These are phyloP conservation scores for Debaryomyces robertsiae DNA, from an alignment of 1,139 yeast genomes.

Conservation along the genomic window DNA sequence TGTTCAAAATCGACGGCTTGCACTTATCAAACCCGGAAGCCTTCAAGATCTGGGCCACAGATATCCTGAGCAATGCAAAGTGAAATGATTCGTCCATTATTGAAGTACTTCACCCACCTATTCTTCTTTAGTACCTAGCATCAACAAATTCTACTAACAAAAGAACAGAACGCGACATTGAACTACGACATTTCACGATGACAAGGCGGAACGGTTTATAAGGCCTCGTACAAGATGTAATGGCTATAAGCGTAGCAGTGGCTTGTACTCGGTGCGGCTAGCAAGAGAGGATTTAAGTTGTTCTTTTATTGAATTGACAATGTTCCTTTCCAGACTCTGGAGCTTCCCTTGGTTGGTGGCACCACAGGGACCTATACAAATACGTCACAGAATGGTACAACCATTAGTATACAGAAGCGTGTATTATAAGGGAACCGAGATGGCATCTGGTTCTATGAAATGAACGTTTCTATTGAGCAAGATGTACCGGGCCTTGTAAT, in stretches of 20 bases:
- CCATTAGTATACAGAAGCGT: slow-evolving; percentile 1
- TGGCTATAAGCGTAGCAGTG: no score
- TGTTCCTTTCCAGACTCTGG: no score
- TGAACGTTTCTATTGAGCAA: slow-evolving; percentile 5
- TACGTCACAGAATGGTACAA: no score
- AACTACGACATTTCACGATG: slow-evolving; percentile 1
- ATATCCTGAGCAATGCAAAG: slow-evolving; percentile 60
- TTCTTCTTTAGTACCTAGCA: no score
- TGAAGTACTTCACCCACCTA: neutral
- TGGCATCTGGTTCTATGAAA: slow-evolving; percentile 4
- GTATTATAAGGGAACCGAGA: slow-evolving; percentile 4
- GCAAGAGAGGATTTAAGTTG: no score
- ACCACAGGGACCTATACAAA: no score
- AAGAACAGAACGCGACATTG: slow-evolving; percentile 6
- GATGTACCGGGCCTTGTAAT: neutral
- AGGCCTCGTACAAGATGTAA: no score
- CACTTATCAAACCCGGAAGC: slow-evolving; percentile 75
- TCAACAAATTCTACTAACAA: no score
- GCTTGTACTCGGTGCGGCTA: no score
- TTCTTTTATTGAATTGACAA: no score
- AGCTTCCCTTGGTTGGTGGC: no score
- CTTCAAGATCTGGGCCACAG: slow-evolving; percentile 67
- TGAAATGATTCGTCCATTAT: slow-evolving; percentile 47
- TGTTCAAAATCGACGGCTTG: slow-evolving; percentile 61
- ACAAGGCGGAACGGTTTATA: no score